These are phyloP conservation scores for Piromyces finnis DNA, from an alignment of 192 early-diverging fungal genomes.

Conservation along the genomic window DNA sequence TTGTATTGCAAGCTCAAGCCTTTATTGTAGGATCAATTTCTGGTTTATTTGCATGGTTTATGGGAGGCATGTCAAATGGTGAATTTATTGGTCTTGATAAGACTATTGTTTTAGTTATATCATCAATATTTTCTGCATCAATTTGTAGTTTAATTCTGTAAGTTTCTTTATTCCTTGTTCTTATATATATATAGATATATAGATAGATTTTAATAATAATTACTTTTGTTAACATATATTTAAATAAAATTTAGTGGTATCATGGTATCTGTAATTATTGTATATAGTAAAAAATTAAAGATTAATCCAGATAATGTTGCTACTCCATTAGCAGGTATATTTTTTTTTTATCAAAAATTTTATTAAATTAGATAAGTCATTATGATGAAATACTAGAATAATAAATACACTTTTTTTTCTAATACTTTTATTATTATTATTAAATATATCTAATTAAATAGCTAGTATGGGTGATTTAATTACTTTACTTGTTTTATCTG, in stretches of 20 bases:
- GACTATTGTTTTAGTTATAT: not conserved
- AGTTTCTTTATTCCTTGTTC: too few relatives aligned
- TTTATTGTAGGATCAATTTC: not conserved
- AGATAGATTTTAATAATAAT: too few relatives aligned
- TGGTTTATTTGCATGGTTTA: not conserved
- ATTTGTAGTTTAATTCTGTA: constrained; percentile 46
- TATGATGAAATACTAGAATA: too few relatives aligned
- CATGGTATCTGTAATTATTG: not conserved
- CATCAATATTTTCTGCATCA: constrained; percentile 15
- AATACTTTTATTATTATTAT: too few relatives aligned
- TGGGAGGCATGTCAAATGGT: not conserved
- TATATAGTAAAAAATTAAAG: constrained; percentile 22
- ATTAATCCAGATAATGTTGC: constrained; percentile 77
- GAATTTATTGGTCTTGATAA: not conserved
- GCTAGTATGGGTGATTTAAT: constrained; percentile 56
- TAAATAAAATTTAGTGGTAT: not conserved
- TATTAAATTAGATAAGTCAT: too few relatives aligned
- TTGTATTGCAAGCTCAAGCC: not conserved
- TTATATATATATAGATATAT: too few relatives aligned
- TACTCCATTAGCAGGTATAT: constrained; percentile 36
- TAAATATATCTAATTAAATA: not conserved
- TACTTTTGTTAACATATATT: too few relatives aligned
- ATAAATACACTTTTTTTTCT: not conserved
- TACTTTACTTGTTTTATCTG: constrained; percentile 45
- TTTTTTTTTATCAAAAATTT: too few relatives aligned